Evolutionary conservation across 2,329 filamentous ascomycete genomes (phyloP).

Genomic region (Xylaria hypoxylon): DNA sequence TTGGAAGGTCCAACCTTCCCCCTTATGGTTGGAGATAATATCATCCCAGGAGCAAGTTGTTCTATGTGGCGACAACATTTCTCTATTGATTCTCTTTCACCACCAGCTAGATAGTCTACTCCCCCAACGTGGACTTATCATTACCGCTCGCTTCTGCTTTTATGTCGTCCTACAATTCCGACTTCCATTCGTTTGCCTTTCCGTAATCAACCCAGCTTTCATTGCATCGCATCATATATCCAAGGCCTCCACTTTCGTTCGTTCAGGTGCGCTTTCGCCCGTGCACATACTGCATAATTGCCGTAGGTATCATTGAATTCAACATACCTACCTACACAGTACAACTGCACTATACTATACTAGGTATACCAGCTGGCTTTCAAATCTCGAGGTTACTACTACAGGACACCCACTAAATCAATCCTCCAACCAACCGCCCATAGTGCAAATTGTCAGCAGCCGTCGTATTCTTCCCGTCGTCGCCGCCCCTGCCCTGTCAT

Average conservation of each 20-base stretch:
- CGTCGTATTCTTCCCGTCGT: slow-evolving; percentile 19
- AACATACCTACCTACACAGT: background rate
- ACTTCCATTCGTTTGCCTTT: slow-evolving; percentile 22
- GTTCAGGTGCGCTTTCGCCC: slow-evolving; percentile 15
- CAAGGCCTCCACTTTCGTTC: slow-evolving; percentile 17
- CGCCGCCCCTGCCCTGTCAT: slow-evolving; percentile 2
- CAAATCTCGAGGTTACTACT: slow-evolving; percentile 10
- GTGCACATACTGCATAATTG: slow-evolving; percentile 5
- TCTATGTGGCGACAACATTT: slow-evolving; percentile 23
- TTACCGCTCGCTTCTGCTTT: slow-evolving; percentile 21
- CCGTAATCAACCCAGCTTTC: slow-evolving; percentile 11
- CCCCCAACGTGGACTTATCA: slow-evolving; percentile 15
- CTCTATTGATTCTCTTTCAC: slow-evolving; percentile 18
- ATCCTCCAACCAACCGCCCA: slow-evolving; percentile 6
- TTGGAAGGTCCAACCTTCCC: slow-evolving; percentile 6
- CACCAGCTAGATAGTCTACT: slow-evolving; percentile 1
- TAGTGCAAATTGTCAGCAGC: slow-evolving; percentile 15
- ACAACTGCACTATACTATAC: background rate
- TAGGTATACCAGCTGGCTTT: background rate
- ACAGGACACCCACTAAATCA: slow-evolving; percentile 1
- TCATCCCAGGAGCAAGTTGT: slow-evolving; percentile 11
- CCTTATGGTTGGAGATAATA: too few relatives aligned
- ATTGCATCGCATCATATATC: slow-evolving; percentile 10
- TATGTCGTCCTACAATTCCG: slow-evolving; percentile 7
- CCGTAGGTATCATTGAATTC: background rate